Evolutionary conservation across 768 basidiomycete genomes (phyloP), one percentile per base, ranked within the genome.

Genomic region (Rhizopogon vinicolor): DNA sequence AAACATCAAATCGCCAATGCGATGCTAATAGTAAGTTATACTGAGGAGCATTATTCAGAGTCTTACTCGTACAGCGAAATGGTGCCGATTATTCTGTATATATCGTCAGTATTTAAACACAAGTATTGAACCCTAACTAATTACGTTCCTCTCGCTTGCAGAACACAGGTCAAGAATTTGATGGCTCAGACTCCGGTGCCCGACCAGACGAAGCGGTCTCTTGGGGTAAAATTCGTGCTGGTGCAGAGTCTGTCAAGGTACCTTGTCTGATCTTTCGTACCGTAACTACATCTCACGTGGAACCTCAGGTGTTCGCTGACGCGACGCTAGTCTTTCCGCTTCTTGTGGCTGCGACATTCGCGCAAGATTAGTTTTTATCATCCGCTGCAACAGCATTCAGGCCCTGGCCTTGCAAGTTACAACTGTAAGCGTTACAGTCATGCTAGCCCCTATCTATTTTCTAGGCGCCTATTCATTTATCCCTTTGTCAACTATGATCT

Each of bases 1-100:
- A 99, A 99, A 69, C 97, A 99, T 68, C 97, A 99, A 67, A 97
- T 99, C 54, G 96, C 96, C n/a, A 99, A 99, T 66, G 94, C 96
- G 1, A 98, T 99, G 97, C 76, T 99, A 22, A 97, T 99, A 66
- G 96, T 98, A 71, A 72, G 82, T 40, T 22, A 61, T 22, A 10
- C 18, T 43, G 43, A 41, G 46, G 14, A 53, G 50, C 40, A 16
- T 28, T 14, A 33, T 41, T 53, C 29, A 55, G 52, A 57, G 33
- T 55, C 54, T 16, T 35, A 22, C 51, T 54, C 7, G 39, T 51
- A 8, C 19, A 98, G 97, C 84, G 97, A 33, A 99, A 99, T 65
- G 97, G 97, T 8, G 97, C 97, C 8, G 97, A 99, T 69, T 98
- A 84, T 63, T 92, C 96, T 3, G 96, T 99, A 12, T 99, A 88